These are phyloP conservation scores for Ogataea minuta DNA, from an alignment of 805 yeast genomes.

Conservation along the genomic window DNA sequence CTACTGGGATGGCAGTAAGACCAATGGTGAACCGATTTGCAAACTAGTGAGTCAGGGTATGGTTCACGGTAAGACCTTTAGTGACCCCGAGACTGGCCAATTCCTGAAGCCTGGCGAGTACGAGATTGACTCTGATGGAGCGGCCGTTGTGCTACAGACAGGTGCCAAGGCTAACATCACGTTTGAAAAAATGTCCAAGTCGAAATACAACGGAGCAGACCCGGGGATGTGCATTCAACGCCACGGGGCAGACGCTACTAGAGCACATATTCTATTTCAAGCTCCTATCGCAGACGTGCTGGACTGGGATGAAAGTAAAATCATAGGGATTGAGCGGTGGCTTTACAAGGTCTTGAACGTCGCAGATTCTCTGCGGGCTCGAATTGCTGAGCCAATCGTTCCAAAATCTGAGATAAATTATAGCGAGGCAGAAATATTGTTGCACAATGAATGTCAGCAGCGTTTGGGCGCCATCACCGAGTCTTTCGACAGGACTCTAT, in stretches of 20 bases:
- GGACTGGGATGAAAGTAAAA: conserved; percentile 87
- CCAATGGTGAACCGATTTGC: conserved; percentile 76
- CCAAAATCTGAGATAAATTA: conserved; percentile 20
- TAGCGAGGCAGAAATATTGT: conserved; percentile 44
- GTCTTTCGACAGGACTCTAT: conserved; percentile 56
- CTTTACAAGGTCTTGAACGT: conserved; percentile 51
- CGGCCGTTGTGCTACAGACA: conserved; percentile 47
- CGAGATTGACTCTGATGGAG: conserved; percentile 38
- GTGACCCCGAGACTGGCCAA: conserved; percentile 67
- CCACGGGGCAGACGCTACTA: conserved; percentile 91
- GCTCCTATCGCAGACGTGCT: conserved; percentile 83
- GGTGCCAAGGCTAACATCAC: conserved; percentile 54
- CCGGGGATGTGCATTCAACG: conserved; percentile 70
- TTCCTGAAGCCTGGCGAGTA: conserved; percentile 81
- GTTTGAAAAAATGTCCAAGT: conserved; percentile 94
- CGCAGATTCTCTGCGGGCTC: conserved; percentile 22
- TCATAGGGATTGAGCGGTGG: conserved; percentile 89
- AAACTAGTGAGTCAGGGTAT: conserved; percentile 90
- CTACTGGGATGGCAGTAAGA: conserved; percentile 59
- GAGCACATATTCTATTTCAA: conserved; percentile 90
- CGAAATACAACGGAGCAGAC: conserved; percentile 92
- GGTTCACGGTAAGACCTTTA: conserved; percentile 91
- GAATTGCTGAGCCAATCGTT: conserved; percentile 6
- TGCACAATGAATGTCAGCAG: conserved; percentile 57
- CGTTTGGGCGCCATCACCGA: conserved; percentile 49